Evolutionary conservation across 371 early-diverging fungal species (phyloP), one percentile per base, ranked within the genome.

Genomic region (Syncephalastrum contaminatum): DNA sequence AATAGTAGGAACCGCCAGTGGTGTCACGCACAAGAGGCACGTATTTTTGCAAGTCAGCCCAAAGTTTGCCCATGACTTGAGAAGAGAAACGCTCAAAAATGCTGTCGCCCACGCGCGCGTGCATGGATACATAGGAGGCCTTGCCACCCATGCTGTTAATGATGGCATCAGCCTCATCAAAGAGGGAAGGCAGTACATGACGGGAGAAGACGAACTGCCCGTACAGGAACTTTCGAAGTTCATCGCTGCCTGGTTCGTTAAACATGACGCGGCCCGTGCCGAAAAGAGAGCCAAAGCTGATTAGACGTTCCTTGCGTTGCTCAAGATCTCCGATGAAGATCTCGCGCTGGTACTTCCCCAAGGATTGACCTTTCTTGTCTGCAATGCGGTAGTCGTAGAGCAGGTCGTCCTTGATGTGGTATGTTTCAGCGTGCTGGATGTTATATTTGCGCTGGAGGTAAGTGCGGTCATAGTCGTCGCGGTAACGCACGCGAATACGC

Each of bases 231-330:
- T 62, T 55, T 8, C 58, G 67, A 5, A 70, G 15, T 21, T 58
- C 58, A n/a, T 62, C 43, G 54, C 74, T 72, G 42, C 77, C 69
- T 10, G 69, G 63, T 3, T 65, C 69, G 4, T 69, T 66, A 54
- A 70, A 67, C 59, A 70, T 70, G 42, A 83, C 73, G 15, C 84
- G 64, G 2, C 80, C 78, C 0, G 75, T 67, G 8, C 84, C 84
- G 63, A 83, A 83, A n/a, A 83, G 69, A 0, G 81, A 81, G n/a
- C 84, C 84, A 41, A 83, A 62, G 57, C 76, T 76, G 10, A 83
- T 55, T 3, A 80, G 51, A 2, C 69, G 60, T 43, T 83, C 79
- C 0, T 69, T 64, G 8, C 78, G 63, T n/a, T 66, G 56, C 0
- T 55, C 62, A 3, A 83, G 62, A 52, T 73, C 73, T 27, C 69